Evolutionary conservation across 2,329 filamentous ascomycete genomes (phyloP).

Genomic region (Colletotrichum sp.): DNA sequence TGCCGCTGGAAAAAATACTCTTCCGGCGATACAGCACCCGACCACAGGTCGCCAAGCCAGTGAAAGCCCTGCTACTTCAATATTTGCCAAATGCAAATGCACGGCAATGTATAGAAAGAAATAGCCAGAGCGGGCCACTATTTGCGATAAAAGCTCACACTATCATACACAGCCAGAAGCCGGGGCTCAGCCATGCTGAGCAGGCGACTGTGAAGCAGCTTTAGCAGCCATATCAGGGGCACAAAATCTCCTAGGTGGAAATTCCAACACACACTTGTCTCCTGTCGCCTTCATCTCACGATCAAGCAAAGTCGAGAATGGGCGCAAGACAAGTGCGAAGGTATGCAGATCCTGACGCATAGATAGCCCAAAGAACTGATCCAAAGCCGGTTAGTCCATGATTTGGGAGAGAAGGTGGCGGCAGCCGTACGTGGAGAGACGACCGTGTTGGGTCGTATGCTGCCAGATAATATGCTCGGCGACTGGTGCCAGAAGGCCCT

Average conservation of each 20-base stretch:
- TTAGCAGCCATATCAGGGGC: neutral
- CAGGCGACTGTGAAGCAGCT: neutral
- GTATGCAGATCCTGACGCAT: rapidly evolving
- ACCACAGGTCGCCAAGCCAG: too few relatives aligned
- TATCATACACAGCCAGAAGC: neutral
- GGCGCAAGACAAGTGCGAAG: neutral
- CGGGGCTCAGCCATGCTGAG: neutral
- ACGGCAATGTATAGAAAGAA: neutral
- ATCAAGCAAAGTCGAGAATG: neutral
- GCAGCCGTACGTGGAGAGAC: neutral
- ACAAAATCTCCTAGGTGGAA: neutral
- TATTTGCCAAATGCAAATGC: neutral
- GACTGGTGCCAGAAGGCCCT: neutral
- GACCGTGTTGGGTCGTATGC: neutral
- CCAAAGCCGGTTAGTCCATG: neutral
- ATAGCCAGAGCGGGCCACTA: neutral
- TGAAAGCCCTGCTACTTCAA: neutral
- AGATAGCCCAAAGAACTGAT: neutral
- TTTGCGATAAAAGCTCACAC: neutral
- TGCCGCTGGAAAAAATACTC: neutral
- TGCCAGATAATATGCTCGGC: neutral
- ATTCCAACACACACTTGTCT: too few relatives aligned
- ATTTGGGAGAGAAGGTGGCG: neutral
- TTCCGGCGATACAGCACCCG: neutral
- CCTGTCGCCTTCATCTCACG: neutral